These are phyloP conservation scores for Podaxis carcinomalis DNA, from an alignment of 768 basidiomycete genomes.

Conservation along the genomic window DNA sequence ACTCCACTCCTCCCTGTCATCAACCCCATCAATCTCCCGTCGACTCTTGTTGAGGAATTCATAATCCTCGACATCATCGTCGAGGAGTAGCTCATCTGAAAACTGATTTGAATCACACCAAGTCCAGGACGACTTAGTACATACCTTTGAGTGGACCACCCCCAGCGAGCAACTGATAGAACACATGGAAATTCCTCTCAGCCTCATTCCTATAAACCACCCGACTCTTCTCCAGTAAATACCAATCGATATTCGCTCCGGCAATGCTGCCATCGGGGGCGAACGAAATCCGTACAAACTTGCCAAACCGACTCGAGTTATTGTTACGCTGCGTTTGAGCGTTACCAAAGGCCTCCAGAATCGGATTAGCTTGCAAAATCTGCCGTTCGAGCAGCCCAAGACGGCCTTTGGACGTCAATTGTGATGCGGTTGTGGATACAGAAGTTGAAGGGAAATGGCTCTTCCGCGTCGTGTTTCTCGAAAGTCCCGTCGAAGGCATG, in stretches of 20 bases:
- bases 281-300: constrained; percentile 96
- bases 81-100: constrained; percentile 69
- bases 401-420: constrained; percentile 61
- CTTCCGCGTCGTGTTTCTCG: constrained; percentile 58
- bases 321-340: constrained; percentile 98
- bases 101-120: constrained; percentile 7
- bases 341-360: constrained; percentile 97
- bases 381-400: constrained; percentile 91
- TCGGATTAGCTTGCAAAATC: constrained; percentile 96
- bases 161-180: constrained; percentile 91
- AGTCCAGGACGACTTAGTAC: constrained; percentile 13
- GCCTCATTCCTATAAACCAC: constrained; percentile 85
- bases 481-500: constrained; percentile 65
- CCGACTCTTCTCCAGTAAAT: constrained; percentile 94
- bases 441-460: constrained; percentile 45
- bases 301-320: constrained; percentile 98
- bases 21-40: constrained; percentile 90
- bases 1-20: constrained; percentile 88
- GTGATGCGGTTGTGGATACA: constrained; percentile 35
- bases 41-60: constrained; percentile 90
- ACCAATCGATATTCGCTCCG: constrained; percentile 99
- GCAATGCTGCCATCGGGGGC: constrained; percentile 91
- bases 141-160: constrained; percentile 65
- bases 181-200: constrained; percentile 94
- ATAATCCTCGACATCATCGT: constrained; percentile 73